A percentile compares a stretch with the other conserved stretches of the same genome.
Evolutionary conservation across 768 basidiomycete genomes (phyloP).

Genomic region (Naganishia antarctica): DNA sequence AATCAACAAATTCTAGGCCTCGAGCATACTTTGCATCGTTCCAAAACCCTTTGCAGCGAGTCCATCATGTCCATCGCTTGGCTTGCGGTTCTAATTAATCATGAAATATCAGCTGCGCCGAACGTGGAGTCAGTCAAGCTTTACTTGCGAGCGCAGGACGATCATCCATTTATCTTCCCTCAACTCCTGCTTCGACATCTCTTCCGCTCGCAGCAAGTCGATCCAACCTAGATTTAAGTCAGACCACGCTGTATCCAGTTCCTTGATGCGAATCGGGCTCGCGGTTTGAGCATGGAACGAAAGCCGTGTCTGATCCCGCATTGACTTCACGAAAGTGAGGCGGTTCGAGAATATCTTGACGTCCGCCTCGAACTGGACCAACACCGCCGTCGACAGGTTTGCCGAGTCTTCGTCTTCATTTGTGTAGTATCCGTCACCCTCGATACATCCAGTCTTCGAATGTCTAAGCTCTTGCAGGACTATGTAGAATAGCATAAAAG

Average conservation of each 20-base stretch:
- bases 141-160: constrained; percentile 69
- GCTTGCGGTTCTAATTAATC: constrained; percentile 49
- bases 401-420: no score
- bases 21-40: constrained; percentile 56
- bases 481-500: no score
- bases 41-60: constrained; percentile 86
- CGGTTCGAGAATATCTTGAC: neutral
- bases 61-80: constrained; percentile 98
- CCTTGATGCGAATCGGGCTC: neutral
- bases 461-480: no score
- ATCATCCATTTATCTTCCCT: constrained; percentile 97
- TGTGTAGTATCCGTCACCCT: no score
- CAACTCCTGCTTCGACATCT: constrained; percentile 78
- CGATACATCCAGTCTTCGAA: no score
- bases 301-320: neutral
- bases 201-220: constrained; percentile 69
- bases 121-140: neutral
- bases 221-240: constrained; percentile 75
- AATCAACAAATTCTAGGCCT: no score
- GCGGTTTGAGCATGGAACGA: neutral
- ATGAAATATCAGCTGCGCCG: neutral
- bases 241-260: constrained; percentile 40
- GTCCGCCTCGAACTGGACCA: neutral
- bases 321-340: neutral
- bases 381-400: neutral